phyloP scores from a whole-genome alignment of 179 eudicot genomes.

The Spergularia azorica region DNA sequence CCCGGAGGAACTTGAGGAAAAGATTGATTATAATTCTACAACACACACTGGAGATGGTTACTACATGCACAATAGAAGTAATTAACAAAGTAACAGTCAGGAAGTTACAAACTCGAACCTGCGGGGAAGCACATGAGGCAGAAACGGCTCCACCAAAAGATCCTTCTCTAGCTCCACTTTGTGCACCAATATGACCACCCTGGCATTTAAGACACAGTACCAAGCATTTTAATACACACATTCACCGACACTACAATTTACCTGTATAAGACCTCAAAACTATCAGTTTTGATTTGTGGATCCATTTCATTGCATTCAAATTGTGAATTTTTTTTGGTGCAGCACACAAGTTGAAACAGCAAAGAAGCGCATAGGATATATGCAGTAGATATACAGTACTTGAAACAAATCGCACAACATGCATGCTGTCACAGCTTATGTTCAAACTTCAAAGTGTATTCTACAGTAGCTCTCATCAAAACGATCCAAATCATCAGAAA shows the following conservation, averaged over 20 bases:
- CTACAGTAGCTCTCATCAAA: not conserved
- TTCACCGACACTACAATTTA: not conserved
- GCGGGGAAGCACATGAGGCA: constrained; percentile 44
- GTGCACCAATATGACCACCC: constrained; percentile 52
- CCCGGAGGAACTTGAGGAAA: constrained; percentile 37
- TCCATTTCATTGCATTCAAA: not conserved
- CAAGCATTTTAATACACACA: not conserved
- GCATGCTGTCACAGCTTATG: not conserved
- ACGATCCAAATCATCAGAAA: not conserved
- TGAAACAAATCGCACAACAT: not conserved
- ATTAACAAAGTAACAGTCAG: not conserved
- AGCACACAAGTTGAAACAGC: not conserved
- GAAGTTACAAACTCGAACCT: constrained; percentile 32
- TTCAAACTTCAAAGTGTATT: not conserved
- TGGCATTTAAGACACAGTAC: constrained; percentile 30
- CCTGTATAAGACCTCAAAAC: constrained; percentile 10
- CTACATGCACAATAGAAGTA: not conserved
- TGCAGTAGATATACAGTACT: not conserved
- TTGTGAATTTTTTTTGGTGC: not conserved
- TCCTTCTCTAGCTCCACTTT: constrained; percentile 49
- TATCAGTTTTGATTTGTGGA: not conserved
- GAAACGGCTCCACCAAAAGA: constrained; percentile 46
- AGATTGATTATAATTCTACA: constrained; percentile 46
- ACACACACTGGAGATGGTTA: not conserved
- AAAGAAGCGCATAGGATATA: not conserved